Evolutionary conservation across 2,329 filamentous ascomycete genomes (phyloP), one percentile per base, ranked within the genome.

Genomic region (Shiraia bambusicola): DNA sequence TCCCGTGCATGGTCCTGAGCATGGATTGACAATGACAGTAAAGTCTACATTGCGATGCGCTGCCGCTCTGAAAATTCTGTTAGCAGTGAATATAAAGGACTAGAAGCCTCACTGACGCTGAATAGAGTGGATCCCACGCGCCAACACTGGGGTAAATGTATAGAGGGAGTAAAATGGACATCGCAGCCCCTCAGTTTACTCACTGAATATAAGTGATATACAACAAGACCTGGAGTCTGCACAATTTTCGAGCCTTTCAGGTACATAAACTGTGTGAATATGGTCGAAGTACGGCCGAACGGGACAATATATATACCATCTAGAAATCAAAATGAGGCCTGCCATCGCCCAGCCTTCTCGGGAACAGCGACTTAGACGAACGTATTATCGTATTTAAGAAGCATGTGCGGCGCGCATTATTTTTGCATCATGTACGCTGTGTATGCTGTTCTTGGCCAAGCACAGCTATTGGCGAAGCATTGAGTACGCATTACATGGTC

Each of bases 1-100:
- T 11, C 50, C 56, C n/a, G 54, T 40, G 34, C 61, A 64, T n/a
- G 60, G 60, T 3, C 61, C 61, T 42, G 61, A 75, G 46, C 66
- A 72, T 52, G 72, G 74, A 42, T 79, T 80, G 35, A 79, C 70
- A 41, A 75, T 67, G 6, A 78, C 70, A 10, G 76, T 79, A 54
- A 80, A 79, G 45, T 76, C 67, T 43, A 73, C 63, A 33, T 72
- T 49, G 5, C 68, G 69, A 47, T 75, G 45, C 2, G 45, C 37
- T 44, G 47, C 50, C 30, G 63, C 63, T 8, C 63, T 65, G 6
- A 14, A 7, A 22, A 4, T 9, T n/a, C 26, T 11, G 17, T 35
- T 11, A 27, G 40, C 3, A 43, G 13, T 8, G 12, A 13, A 17
- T 12, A 7, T n/a, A 10, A n/a, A 11, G 16, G 12, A 32, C n/a